Percentiles rank a stretch among this genome's conserved stretches.
Evolutionary conservation across 768 basidiomycete genomes (phyloP).

Genomic region (Trichaptum fuscoviolaceum): DNA sequence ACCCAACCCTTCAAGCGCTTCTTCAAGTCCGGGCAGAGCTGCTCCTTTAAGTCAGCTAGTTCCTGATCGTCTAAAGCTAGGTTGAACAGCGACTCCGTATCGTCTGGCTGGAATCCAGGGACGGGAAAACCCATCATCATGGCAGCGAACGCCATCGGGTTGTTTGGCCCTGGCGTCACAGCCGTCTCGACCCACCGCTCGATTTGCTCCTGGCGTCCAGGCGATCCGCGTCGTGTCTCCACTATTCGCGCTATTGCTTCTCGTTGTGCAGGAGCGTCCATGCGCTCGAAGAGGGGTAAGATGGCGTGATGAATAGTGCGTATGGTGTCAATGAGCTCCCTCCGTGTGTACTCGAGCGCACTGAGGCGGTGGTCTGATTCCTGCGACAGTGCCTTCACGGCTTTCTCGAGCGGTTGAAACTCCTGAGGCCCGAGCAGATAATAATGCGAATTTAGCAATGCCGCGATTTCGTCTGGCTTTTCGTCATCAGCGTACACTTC

Average conservation of each 20-base stretch:
- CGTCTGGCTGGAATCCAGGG: conserved; percentile 35
- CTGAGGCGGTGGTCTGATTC: conserved; percentile 22
- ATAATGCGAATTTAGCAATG: conserved; percentile 40
- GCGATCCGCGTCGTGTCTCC: conserved; percentile 32
- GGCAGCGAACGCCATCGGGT: conserved; percentile 59
- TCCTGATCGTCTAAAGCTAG: conserved; percentile 55
- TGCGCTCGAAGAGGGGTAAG: conserved; percentile 37
- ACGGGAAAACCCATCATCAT: conserved; percentile 56
- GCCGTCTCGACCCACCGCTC: conserved; percentile 49
- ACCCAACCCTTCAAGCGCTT: conserved; percentile 56
- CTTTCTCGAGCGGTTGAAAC: conserved; percentile 37
- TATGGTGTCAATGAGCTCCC: conserved; percentile 45
- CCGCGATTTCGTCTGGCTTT: conserved; percentile 29
- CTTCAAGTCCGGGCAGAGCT: conserved; percentile 54
- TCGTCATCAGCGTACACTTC: conserved; percentile 40
- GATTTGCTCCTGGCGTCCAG: conserved; percentile 41
- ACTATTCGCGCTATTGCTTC: conserved; percentile 41
- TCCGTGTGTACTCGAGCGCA: conserved; percentile 42
- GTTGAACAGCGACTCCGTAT: conserved; percentile 42
- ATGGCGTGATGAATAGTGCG: conserved; percentile 39
- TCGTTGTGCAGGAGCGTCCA: conserved; percentile 36
- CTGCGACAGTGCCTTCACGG: conserved; percentile 34
- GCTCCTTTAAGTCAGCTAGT: conserved; percentile 53
- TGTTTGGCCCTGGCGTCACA: conserved; percentile 34
- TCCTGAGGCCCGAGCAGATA: conserved; percentile 63